Conservation (phyloP, 352 stramenopile species). For the Globisporangium iwayamae region DNA sequence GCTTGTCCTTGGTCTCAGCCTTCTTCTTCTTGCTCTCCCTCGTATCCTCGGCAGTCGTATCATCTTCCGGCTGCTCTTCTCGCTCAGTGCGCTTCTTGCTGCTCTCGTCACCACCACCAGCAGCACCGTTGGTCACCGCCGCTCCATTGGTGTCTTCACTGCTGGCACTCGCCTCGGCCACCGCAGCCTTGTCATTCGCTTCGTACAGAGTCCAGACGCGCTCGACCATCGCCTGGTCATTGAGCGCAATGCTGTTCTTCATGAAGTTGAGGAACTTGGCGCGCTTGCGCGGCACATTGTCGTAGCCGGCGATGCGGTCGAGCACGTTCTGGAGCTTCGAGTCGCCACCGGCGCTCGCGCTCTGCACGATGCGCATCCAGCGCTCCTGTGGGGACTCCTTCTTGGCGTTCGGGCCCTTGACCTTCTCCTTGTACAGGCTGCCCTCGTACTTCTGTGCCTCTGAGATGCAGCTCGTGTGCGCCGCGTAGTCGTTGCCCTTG, state of each 20-base stretch:
- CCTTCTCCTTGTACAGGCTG: slow-evolving; percentile 75
- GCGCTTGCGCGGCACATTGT: slow-evolving; percentile 92
- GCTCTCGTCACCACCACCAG: slow-evolving; percentile 3
- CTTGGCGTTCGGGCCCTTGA: slow-evolving; percentile 50
- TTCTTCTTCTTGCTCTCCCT: slow-evolving; percentile 55
- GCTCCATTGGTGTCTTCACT: slow-evolving; percentile 8
- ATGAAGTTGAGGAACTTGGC: slow-evolving; percentile 94
- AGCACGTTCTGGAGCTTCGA: slow-evolving; percentile 64
- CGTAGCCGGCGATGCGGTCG: slow-evolving; percentile 68
- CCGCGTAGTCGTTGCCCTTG: slow-evolving; percentile 84
- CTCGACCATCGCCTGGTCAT: slow-evolving; percentile 44
- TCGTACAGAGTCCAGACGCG: slow-evolving; percentile 75
- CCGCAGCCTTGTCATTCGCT: slow-evolving; percentile 47
- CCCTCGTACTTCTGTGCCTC: slow-evolving; percentile 95
- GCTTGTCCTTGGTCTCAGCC: slow-evolving; percentile 27
- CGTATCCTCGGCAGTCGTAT: not conserved
- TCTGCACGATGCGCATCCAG: slow-evolving; percentile 80
- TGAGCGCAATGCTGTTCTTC: slow-evolving; percentile 73
- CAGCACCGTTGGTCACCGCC: slow-evolving; percentile 12
- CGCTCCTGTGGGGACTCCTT: slow-evolving; percentile 86
- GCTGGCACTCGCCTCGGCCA: slow-evolving; percentile 14
- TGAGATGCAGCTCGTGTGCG: slow-evolving; percentile 91
- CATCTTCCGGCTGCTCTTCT: slow-evolving; percentile 22
- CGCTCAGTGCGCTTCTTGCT: slow-evolving; percentile 48
- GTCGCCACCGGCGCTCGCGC: slow-evolving; percentile 41